Percentiles rank a stretch among this genome's conserved stretches.
These are phyloP conservation scores for Suhomyces bokatorum DNA, from an alignment of 1,139 yeast genomes.

Conservation along the genomic window DNA sequence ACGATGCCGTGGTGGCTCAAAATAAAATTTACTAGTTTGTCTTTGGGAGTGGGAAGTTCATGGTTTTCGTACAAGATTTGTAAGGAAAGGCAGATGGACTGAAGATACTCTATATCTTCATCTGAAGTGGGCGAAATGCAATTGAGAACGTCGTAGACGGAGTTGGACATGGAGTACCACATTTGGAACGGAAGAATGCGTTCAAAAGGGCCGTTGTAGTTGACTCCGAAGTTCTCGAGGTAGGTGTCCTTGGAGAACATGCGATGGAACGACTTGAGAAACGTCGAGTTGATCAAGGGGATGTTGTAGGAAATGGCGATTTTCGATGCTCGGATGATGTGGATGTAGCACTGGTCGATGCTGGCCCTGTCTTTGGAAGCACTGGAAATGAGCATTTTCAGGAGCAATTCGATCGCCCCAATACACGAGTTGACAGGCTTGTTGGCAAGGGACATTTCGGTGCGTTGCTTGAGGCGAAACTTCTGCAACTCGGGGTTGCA, in stretches of 20 bases:
- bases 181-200: conserved; percentile 43
- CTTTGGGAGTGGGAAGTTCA: conserved; percentile 47
- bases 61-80: conserved; percentile 36
- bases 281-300: conserved; percentile 32
- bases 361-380: conserved; percentile 17
- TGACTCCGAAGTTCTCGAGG: conserved; percentile 18
- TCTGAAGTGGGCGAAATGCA: conserved; percentile 25
- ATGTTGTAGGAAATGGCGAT: conserved; percentile 28
- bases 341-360: conserved; percentile 23
- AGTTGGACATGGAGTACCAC: conserved; percentile 48
- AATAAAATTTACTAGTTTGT: conserved; percentile 45
- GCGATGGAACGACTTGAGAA: conserved; percentile 36
- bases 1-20: conserved; percentile 38
- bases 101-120: conserved; percentile 37
- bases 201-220: conserved; percentile 18
- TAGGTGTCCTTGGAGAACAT: conserved; percentile 31
- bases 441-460: conserved; percentile 3
- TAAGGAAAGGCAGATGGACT: conserved; percentile 39
- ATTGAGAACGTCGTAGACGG: conserved; percentile 40
- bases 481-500: conserved; percentile 29
- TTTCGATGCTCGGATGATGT: conserved; percentile 29
- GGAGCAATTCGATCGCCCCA: conserved; percentile 48
- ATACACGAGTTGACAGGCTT: conserved; percentile 37
- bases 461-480: conserved; percentile 12
- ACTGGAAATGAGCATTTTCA: conserved; percentile 22